phyloP scores from a whole-genome alignment of 345 rosid genomes.

The Aquilaria malaccensis region DNA sequence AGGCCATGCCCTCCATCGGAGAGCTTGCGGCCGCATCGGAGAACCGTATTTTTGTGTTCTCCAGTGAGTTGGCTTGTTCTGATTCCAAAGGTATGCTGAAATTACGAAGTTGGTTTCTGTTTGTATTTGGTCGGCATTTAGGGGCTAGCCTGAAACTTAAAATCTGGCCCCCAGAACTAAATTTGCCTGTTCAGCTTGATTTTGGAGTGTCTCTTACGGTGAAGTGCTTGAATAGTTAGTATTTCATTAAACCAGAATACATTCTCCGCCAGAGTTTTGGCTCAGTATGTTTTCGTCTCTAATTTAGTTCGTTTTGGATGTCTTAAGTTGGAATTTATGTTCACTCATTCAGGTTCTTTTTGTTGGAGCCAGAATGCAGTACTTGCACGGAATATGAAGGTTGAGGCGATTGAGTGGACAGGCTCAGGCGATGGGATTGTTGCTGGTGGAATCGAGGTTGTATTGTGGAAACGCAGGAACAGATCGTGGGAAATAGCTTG shows the following conservation, averaged over 20 bases:
- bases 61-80: constrained; percentile 33
- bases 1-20: constrained; percentile 60
- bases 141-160: too few species aligned
- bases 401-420: constrained; percentile 83
- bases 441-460: constrained; percentile 63
- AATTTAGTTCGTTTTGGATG: constrained; percentile 10
- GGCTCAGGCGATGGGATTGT: constrained; percentile 83
- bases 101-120: not conserved
- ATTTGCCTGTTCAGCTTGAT: too few species aligned
- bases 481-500: constrained; percentile 86
- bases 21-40: constrained; percentile 76
- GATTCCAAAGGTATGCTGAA: constrained; percentile 32
- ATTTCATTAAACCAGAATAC: too few species aligned
- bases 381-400: constrained; percentile 59
- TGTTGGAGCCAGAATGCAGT: constrained; percentile 95
- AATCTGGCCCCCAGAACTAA: too few species aligned
- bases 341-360: constrained; percentile 92
- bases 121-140: too few species aligned
- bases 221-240: too few species aligned
- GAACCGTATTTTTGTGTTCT: constrained; percentile 40
- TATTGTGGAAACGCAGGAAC: constrained; percentile 72
- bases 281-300: not conserved
- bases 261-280: too few species aligned
- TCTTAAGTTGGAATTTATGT: constrained; percentile 34
- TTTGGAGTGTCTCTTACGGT: too few species aligned